phyloP scores from a whole-genome alignment of 257 asterid species.

The Solanum raphanifolium region DNA sequence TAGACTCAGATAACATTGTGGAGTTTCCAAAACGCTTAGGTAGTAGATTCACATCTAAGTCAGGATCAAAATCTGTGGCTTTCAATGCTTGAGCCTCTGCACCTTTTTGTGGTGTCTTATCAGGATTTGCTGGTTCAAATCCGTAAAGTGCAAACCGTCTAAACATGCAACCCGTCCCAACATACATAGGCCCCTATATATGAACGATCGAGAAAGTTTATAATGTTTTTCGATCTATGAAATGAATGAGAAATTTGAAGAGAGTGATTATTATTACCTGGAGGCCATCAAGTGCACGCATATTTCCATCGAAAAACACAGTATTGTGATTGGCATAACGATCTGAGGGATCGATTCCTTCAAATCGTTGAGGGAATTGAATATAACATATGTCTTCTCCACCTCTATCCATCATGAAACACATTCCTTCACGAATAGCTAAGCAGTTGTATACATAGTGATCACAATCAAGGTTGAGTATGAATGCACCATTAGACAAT shows the following conservation, averaged over 20 bases:
- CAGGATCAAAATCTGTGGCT: constrained; percentile 23
- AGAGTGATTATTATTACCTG: constrained; percentile 7
- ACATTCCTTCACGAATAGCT: constrained; percentile 37
- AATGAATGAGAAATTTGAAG: background rate
- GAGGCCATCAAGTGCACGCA: constrained; percentile 38
- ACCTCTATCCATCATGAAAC: constrained; percentile 41
- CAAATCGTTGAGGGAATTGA: constrained; percentile 38
- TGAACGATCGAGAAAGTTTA: background rate
- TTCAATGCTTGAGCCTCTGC: constrained; percentile 13
- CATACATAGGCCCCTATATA: constrained; percentile 31
- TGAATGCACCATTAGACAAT: constrained; percentile 33
- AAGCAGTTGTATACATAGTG: constrained; percentile 21
- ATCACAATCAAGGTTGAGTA: constrained; percentile 33
- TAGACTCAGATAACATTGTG: constrained; percentile 25
- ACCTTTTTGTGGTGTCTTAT: constrained; percentile 4
- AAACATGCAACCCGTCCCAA: constrained; percentile 33
- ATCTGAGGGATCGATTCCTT: constrained; percentile 40
- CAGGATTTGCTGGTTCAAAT: constrained; percentile 19
- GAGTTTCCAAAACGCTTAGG: constrained; percentile 38
- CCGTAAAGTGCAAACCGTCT: constrained; percentile 33
- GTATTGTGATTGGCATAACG: constrained; percentile 36
- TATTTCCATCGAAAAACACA: constrained; percentile 32
- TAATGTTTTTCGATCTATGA: background rate
- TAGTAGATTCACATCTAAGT: constrained; percentile 22
- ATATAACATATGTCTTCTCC: constrained; percentile 34